Conservation (phyloP, 257 asterid genomes). For the Echites panduratus region DNA sequence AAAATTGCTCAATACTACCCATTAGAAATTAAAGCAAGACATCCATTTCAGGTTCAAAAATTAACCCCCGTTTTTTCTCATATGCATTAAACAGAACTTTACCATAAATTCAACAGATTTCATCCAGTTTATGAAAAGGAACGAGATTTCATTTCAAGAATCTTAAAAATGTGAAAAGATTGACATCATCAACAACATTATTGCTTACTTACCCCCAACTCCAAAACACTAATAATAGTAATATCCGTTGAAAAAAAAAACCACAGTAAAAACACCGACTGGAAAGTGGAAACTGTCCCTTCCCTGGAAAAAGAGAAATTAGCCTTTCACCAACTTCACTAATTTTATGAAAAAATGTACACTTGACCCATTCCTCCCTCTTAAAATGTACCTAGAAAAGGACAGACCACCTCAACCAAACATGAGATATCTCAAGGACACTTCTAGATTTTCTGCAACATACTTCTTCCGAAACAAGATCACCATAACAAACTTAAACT, state of each 20-base stretch:
- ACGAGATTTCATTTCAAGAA: constrained; percentile 3
- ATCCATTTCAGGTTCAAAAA: neutral
- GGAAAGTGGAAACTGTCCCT: constrained; percentile 8
- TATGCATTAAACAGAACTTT: too few species aligned
- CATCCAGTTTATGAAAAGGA: neutral
- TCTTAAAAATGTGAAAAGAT: neutral
- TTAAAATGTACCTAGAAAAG: neutral
- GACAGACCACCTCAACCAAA: constrained; percentile 8
- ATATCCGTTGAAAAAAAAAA: constrained; percentile 1
- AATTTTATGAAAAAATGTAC: constrained; percentile 4
- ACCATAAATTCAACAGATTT: neutral
- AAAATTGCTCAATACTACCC: neutral
- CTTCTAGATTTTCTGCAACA: constrained; percentile 3
- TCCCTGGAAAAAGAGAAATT: constrained; percentile 1
- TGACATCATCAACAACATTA: neutral
- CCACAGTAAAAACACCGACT: neutral
- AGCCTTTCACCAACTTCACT: neutral
- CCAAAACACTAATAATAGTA: neutral
- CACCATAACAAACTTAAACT: neutral
- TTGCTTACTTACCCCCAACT: neutral
- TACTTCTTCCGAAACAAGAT: neutral
- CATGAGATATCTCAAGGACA: neutral
- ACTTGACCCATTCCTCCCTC: constrained; percentile 1
- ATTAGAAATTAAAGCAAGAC: neutral
- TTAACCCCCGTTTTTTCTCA: neutral